Base-by-base conservation (phyloP, 2,329 filamentous ascomycete genomes). In the Phialophora chinensis region DNA sequence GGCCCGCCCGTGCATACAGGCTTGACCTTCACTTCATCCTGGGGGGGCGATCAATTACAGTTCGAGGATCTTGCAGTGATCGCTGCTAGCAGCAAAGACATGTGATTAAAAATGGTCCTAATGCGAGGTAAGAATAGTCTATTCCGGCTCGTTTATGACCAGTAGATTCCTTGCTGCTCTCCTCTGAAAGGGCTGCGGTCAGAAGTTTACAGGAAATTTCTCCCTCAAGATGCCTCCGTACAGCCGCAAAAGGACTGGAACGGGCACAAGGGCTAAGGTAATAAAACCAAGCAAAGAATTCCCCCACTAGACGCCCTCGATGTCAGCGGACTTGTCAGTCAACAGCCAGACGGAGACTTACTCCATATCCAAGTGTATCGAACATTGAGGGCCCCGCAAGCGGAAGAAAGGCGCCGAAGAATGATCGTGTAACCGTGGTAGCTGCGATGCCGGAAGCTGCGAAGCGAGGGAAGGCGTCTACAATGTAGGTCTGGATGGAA, bases 401-500 rank as follows among this genome's bases (percentile, higher is more conserved):
- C 54, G 60, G 60, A 44, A 62, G 60, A 17, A 56, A 54, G 11
- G 52, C 49, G 14, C 50, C 60, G 12, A 56, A 54, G 35, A 62
- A 54, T 7, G 50, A 55, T 17, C 60, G 50, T 47, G 52, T 55
- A 8, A 62, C 49, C 33, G 60, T 55, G n/a, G 49, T 49, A 0
- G 60, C n/a, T 11, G 60, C 60, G 35, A 56, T 55, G 11, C 50
- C 60, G 25, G 79, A 81, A 12, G 80, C 80, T 11, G 80, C 79
- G 72, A 79, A 81, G 4, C 76, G 73, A 2, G 80, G 79, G 74
- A 81, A 82, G 20, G 79, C 79, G 73, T 88, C 86, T 14, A 94
- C 91, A 69, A 95, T 81, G 80, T 95, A 97, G 14, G 92, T 95
- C 77, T 96, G 96, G 70, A 95, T 87, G 61, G 92, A 91, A 65